phyloP scores from a whole-genome alignment of 306 rosid species.

The Chamaecrista fasciculata region DNA sequence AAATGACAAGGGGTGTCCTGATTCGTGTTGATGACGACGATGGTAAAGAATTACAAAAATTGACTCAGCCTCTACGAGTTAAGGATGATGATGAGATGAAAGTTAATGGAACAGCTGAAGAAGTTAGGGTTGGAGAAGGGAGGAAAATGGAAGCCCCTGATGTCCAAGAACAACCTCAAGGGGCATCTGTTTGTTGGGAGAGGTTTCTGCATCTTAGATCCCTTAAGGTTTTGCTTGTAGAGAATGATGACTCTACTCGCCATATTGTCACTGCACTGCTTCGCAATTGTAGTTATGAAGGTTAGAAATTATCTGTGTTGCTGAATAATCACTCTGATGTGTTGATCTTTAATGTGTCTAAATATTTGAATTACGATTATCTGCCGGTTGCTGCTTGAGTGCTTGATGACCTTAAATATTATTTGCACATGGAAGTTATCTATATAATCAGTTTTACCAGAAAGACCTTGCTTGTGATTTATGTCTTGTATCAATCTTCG shows the following conservation, averaged over 20 bases:
- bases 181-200: slow-evolving; percentile 63
- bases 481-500: not conserved
- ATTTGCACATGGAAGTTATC: not conserved
- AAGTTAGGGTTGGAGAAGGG: slow-evolving; percentile 46
- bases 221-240: slow-evolving; percentile 85
- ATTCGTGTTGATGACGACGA: slow-evolving; percentile 53
- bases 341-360: not conserved
- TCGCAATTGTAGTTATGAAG: slow-evolving; percentile 92
- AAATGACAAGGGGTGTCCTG: slow-evolving; percentile 50
- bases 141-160: slow-evolving; percentile 40
- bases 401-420: not conserved
- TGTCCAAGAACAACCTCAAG: slow-evolving; percentile 58
- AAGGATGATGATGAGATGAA: slow-evolving; percentile 49
- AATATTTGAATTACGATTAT: too few species aligned
- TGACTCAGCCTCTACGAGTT: slow-evolving; percentile 32
- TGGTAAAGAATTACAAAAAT: slow-evolving; percentile 39
- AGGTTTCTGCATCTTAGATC: slow-evolving; percentile 75
- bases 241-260: slow-evolving; percentile 80
- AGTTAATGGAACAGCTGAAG: slow-evolving; percentile 39
- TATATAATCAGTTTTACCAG: not conserved
- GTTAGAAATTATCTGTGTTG: slow-evolving; percentile 27
- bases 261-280: slow-evolving; percentile 82
- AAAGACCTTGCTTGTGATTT: not conserved
- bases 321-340: not conserved
- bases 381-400: not conserved